Evolutionary conservation across 1,139 yeast genomes (phyloP), one percentile per base, ranked within the genome.

Genomic region (Waltiozyma sp.): DNA sequence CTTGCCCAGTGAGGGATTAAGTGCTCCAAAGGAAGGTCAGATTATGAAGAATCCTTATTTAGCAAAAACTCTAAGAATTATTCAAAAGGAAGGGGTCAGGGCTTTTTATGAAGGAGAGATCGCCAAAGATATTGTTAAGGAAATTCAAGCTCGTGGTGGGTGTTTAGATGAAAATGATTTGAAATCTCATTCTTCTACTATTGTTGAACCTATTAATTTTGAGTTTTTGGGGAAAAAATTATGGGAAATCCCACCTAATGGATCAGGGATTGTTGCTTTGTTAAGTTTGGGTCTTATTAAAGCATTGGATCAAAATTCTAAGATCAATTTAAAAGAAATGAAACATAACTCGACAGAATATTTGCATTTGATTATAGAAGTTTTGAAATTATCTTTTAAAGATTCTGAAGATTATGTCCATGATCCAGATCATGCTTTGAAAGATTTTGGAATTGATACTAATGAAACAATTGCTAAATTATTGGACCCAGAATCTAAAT

Each of bases 231-330:
- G 67, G 26, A 71, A 73, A 45, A 63, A 69, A 47, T 55, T 76
- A 48, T 80, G 86, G 82, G 91, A 82, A 57, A 79, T 81, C 47
- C 91, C 94, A 8, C 93, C 94, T 26, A 84, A 80, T 57, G 88
- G 93, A 4, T 86, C 83, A 44, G 93, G 93, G 1, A 62, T 83
- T 34, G 83, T 83, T 39, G 91, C 88, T 0, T 64, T 83, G 40
- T 62, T 81, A 38, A 77, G 89, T 0, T 61, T 82, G 43, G 93
- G 93, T 0, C 66, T 80, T 39, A 70, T 85, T 47, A 73, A 72
- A 49, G 73, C 75, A 38, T 63, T 80, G 45, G 75, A 77, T 42
- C 68, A 66, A 16, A 49, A 60, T 28, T 75, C 75, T 1, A 60
- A 54, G 10, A 66, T 80, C 28, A 65, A 75, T 43, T 58, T 81